These are phyloP conservation scores for Suillus cothurnatus DNA, from an alignment of 768 basidiomycete species.

Conservation along the genomic window DNA sequence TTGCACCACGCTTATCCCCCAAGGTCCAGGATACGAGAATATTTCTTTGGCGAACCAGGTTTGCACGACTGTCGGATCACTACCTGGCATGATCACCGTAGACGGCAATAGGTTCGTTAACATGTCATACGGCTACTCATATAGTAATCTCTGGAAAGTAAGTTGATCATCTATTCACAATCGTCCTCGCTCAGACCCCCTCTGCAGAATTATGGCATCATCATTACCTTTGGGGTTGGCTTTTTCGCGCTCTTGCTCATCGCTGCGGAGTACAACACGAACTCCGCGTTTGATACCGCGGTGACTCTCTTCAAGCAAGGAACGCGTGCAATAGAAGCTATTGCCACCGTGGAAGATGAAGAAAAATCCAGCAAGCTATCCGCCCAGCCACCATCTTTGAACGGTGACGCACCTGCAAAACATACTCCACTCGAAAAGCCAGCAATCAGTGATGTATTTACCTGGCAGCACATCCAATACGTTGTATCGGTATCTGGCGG, in stretches of 20 bases:
- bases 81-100: slow-evolving; percentile 42
- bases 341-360: slow-evolving; percentile 18
- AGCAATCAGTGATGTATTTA: slow-evolving; percentile 60
- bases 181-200: slow-evolving; percentile 14
- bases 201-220: slow-evolving; percentile 43
- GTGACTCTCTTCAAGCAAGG: slow-evolving; percentile 27
- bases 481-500: slow-evolving; percentile 47
- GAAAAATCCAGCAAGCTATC: slow-evolving; percentile 13
- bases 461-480: slow-evolving; percentile 76
- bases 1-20: slow-evolving; percentile 35
- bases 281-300: slow-evolving; percentile 31
- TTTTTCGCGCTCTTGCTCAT: slow-evolving; percentile 40
- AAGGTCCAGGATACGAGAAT: slow-evolving; percentile 38
- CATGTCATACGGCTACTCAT: slow-evolving; percentile 30
- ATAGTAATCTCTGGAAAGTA: slow-evolving; percentile 38
- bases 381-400: neutral
- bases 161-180: slow-evolving; percentile 27
- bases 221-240: slow-evolving; percentile 44
- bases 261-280: slow-evolving; percentile 36
- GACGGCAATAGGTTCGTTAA: slow-evolving; percentile 43
- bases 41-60: slow-evolving; percentile 38
- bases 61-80: slow-evolving; percentile 45
- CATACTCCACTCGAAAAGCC: slow-evolving; percentile 36
- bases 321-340: neutral
- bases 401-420: slow-evolving; percentile 1